Base-by-base conservation (phyloP, 371 early-diverging fungal species). In the Mortierella sp. region DNA sequence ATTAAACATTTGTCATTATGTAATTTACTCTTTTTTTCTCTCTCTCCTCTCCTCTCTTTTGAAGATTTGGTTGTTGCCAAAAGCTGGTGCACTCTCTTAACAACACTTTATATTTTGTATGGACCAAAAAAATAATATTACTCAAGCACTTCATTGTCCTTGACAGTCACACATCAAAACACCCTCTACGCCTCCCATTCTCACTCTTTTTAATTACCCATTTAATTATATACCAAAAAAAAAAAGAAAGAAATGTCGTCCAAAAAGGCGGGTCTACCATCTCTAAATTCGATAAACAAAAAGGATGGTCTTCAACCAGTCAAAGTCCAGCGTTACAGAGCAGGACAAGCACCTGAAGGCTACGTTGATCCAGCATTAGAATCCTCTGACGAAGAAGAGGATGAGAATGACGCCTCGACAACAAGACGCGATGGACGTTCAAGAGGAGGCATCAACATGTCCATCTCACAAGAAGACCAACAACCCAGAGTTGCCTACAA, bases 341-440 rank as follows among this genome's bases (percentile, higher is more conserved):
- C 90, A 16, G 92, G 92, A 35, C 86, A 89, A 59, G 92, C 87
- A 1, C 92, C 92, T 11, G 88, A 86, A 20, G 87, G 88, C 28
- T 89, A 90, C 59, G 84, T 86, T 28, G 88, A 89, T 74, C 88
- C 90, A 51, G 70, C 83, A 75, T 68, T 73, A 58, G 70, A 81
- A 63, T 83, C 89, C 16, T 88, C 89, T 20, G 90, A 90, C 43
- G 88, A 88, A 22, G 87, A 86, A 32, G 87, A 86, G 26, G 78
- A 80, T 11, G 87, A 85, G 14, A 62, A 37, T 37, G 62, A 35
- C 43, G 57, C 20, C 6, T 26, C 24, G 20, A 30, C 69, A 47
- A 20, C 73, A 47, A 62, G 61, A 52, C 52, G 52, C 32, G 57
- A 66, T 39, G 26, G 62, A 35, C 66, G 61, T 54, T 55, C 49